Percentiles rank a stretch among this genome's conserved stretches.
Evolutionary conservation across 306 rosid genomes (phyloP).

Genomic region (Vigna hirtella): DNA sequence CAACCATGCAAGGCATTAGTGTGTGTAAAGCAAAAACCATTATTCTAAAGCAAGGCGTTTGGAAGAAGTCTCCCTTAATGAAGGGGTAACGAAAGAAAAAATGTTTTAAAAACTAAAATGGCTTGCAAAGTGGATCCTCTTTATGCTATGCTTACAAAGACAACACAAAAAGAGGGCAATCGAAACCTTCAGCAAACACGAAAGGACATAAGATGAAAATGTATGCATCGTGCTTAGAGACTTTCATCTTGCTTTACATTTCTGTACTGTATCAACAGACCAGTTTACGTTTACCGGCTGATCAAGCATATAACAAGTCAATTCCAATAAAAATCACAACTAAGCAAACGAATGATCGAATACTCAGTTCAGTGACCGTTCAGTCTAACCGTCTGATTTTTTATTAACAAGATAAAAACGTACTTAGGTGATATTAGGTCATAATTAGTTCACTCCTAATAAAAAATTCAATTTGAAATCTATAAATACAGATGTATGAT

Average conservation of each 20-base stretch:
- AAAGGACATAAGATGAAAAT: constrained; percentile 1
- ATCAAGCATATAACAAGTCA: too few species aligned
- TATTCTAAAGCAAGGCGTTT: constrained; percentile 12
- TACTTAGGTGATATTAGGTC: too few species aligned
- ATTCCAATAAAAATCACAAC: too few species aligned
- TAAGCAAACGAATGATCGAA: too few species aligned
- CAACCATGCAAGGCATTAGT: neutral
- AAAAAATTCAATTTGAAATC: too few species aligned
- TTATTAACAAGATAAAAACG: too few species aligned
- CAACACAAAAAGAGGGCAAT: neutral
- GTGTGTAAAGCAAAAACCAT: constrained; percentile 6
- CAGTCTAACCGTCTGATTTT: too few species aligned
- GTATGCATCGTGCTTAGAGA: neutral
- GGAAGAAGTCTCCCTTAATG: neutral
- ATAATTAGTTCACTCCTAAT: too few species aligned
- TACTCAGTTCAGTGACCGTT: too few species aligned
- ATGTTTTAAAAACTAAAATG: neutral
- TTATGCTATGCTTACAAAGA: constrained; percentile 13
- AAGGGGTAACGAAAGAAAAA: neutral
- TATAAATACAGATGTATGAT: too few species aligned
- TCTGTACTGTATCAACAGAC: too few species aligned
- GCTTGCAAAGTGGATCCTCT: neutral
- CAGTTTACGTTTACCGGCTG: too few species aligned
- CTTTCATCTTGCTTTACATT: neutral
- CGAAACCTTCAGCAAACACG: neutral